Conservation (phyloP, 768 basidiomycete genomes). For the Kwoniella dejecticola region DNA sequence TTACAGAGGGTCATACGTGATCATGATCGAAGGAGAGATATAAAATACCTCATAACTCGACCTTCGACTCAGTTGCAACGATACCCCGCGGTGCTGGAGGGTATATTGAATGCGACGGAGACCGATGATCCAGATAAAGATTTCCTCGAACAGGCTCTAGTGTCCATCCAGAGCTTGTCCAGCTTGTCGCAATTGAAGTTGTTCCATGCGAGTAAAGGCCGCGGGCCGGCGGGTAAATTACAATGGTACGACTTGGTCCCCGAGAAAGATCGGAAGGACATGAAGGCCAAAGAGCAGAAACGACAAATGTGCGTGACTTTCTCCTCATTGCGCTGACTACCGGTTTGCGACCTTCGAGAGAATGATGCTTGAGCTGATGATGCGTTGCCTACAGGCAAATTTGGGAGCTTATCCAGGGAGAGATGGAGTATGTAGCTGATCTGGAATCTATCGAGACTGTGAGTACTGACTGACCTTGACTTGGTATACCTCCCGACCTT, state of each 20-base stretch:
- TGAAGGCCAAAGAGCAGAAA: conserved; percentile 75
- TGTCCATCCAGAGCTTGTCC: conserved; percentile 79
- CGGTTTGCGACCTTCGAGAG: too few relatives aligned
- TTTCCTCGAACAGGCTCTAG: conserved; percentile 78
- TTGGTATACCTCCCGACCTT: too few relatives aligned
- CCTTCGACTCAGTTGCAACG: conserved; percentile 80
- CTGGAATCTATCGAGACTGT: conserved; percentile 81
- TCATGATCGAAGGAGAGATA: conserved; percentile 67
- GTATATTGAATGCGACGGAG: conserved; percentile 78
- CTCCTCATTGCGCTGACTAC: too few relatives aligned
- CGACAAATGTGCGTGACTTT: conserved; percentile 77
- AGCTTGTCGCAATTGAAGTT: conserved; percentile 78
- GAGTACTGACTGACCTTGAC: too few relatives aligned
- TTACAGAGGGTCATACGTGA: conserved; percentile 61
- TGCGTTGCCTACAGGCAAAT: conserved; percentile 65
- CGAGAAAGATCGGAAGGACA: conserved; percentile 63
- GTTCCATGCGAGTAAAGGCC: conserved; percentile 87
- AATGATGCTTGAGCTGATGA: too few relatives aligned
- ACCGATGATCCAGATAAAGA: conserved; percentile 79
- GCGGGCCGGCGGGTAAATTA: conserved; percentile 75
- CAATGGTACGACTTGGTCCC: conserved; percentile 89
- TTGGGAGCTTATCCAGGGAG: conserved; percentile 91
- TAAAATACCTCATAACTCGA: conserved; percentile 76
- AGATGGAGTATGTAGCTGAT: conserved; percentile 93
- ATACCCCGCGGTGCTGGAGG: conserved; percentile 81